Conservation (phyloP, 345 rosid genomes). For the Euphorbia peplus region DNA sequence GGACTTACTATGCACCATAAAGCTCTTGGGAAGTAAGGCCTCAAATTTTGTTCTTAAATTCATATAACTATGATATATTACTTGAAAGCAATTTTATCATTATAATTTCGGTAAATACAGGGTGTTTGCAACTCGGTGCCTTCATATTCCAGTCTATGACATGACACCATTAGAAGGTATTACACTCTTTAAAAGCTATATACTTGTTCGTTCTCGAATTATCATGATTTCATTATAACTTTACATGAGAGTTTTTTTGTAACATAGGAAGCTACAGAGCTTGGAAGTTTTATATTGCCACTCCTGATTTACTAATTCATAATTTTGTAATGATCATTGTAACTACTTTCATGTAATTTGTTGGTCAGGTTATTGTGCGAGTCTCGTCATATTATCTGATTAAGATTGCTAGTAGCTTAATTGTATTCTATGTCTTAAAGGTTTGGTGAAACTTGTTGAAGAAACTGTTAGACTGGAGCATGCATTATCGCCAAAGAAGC, state of each 20-base stretch:
- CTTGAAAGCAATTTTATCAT: neutral
- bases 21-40: conserved; percentile 82
- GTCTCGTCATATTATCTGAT: too few species aligned
- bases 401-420: neutral
- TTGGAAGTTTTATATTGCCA: neutral
- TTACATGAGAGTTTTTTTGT: neutral
- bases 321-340: neutral
- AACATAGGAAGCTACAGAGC: neutral
- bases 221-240: neutral
- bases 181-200: neutral
- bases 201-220: neutral
- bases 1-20: conserved; percentile 83
- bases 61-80: neutral
- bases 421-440: conserved; percentile 31
- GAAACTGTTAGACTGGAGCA: conserved; percentile 54
- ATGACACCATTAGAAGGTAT: conserved; percentile 73
- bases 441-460: conserved; percentile 57
- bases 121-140: conserved; percentile 73
- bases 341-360: too few species aligned
- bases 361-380: too few species aligned
- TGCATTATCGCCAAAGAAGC: conserved; percentile 52
- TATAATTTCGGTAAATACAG: conserved; percentile 37
- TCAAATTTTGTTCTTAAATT: neutral
- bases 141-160: conserved; percentile 76
- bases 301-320: neutral